Percentiles rank a stretch among this genome's conserved stretches.
Conservation (phyloP, 768 basidiomycete genomes). For the Pulveroboletus frians region DNA sequence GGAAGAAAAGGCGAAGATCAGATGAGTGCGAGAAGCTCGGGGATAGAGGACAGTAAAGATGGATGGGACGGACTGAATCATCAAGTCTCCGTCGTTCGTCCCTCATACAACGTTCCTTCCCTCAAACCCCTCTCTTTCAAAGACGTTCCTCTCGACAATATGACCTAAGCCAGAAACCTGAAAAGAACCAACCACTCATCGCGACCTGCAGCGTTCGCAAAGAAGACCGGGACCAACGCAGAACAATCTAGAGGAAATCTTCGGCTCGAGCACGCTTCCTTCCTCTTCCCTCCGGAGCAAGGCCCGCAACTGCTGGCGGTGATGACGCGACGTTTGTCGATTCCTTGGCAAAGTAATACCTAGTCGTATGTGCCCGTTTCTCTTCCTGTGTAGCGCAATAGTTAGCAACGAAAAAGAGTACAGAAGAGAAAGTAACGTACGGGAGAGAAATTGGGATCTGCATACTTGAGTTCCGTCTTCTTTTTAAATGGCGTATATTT, state of each 20-base stretch:
- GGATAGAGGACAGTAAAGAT: constrained; percentile 26
- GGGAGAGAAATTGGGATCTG: constrained; percentile 73
- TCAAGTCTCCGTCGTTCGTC: constrained; percentile 29
- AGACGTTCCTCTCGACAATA: constrained; percentile 12
- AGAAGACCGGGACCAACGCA: constrained; percentile 29
- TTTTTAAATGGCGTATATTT: constrained; percentile 75
- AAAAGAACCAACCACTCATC: constrained; percentile 29
- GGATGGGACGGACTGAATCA: constrained; percentile 34
- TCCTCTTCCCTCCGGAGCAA: constrained; percentile 57
- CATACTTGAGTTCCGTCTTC: constrained; percentile 64
- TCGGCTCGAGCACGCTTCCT: constrained; percentile 85
- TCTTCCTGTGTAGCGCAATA: constrained; percentile 55
- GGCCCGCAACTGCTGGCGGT: constrained; percentile 25
- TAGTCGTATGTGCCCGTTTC: constrained; percentile 58
- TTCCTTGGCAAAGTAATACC: constrained; percentile 54
- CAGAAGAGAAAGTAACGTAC: constrained; percentile 37
- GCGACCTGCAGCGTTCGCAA: constrained; percentile 24
- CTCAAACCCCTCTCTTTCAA: background rate
- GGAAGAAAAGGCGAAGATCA: constrained; percentile 10
- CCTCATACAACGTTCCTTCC: background rate
- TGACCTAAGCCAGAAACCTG: constrained; percentile 23
- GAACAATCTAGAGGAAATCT: constrained; percentile 59
- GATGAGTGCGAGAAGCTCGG: constrained; percentile 25
- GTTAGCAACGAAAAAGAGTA: background rate
- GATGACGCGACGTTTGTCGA: constrained; percentile 22